phyloP scores from a whole-genome alignment of 192 early-diverging fungal species.

The Coemansia nantahalensis region DNA sequence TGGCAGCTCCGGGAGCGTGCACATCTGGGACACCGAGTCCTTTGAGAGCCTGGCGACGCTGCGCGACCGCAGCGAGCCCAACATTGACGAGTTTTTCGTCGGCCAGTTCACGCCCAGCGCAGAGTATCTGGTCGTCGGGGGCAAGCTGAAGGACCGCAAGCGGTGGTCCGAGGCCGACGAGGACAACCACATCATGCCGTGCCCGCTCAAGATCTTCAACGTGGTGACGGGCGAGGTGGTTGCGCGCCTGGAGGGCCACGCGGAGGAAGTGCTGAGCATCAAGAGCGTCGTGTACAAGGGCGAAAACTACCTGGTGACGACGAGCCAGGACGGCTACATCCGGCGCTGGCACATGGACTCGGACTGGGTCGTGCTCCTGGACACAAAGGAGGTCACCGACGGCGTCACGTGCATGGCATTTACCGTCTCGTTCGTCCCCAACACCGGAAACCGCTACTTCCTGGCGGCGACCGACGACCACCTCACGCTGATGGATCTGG shows the following conservation, averaged over 20 bases:
- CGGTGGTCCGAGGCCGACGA: constrained; percentile 87
- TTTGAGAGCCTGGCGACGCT: constrained; percentile 68
- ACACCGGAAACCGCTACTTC: constrained; percentile 93
- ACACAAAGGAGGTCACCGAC: constrained; percentile 69
- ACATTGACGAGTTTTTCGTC: constrained; percentile 92
- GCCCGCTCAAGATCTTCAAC: constrained; percentile 91
- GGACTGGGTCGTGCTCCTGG: constrained; percentile 72
- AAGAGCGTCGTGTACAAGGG: constrained; percentile 76
- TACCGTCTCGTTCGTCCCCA: constrained; percentile 88
- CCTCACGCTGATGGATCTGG: constrained; percentile 89
- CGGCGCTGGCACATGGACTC: constrained; percentile 82
- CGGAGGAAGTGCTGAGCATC: constrained; percentile 83
- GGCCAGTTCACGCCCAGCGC: constrained; percentile 74
- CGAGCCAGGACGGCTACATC: constrained; percentile 95
- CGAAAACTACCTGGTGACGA: constrained; percentile 79
- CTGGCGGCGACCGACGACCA: constrained; percentile 87
- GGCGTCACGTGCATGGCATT: constrained; percentile 95
- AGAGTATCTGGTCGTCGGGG: constrained; percentile 70
- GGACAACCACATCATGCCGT: constrained; percentile 92
- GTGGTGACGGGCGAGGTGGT: constrained; percentile 78
- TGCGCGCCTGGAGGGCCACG: constrained; percentile 74
- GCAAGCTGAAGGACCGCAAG: constrained; percentile 88
- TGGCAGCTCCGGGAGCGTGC: constrained; percentile 70
- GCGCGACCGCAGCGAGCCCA: constrained; percentile 67
- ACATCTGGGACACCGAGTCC: constrained; percentile 80